A percentile compares a stretch with the other conserved stretches of the same genome.
phyloP scores from a whole-genome alignment of 805 yeast species.

The Candida nemodendra region DNA sequence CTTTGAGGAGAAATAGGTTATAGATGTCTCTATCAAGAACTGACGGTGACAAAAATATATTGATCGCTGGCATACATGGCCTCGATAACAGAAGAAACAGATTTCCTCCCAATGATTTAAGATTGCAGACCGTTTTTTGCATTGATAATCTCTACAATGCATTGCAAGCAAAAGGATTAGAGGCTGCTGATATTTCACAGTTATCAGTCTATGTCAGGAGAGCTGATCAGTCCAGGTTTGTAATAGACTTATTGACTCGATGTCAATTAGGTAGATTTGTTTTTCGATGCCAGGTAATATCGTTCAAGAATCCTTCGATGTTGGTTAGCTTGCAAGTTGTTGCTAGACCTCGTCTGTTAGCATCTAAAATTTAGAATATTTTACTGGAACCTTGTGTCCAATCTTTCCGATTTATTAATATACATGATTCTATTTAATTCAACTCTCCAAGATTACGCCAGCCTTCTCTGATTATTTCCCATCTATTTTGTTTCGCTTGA shows the following conservation, averaged over 20 bases:
- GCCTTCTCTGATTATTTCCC: slow-evolving; percentile 65
- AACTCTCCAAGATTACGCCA: slow-evolving; percentile 60
- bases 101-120: not conserved
- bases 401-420: not conserved
- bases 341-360: slow-evolving; percentile 29
- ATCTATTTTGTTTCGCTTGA: slow-evolving; percentile 26
- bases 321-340: slow-evolving; percentile 46
- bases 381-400: not conserved
- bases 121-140: slow-evolving; percentile 3
- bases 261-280: slow-evolving; percentile 12
- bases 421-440: slow-evolving; percentile 15
- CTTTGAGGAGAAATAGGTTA: no score
- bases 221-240: slow-evolving; percentile 8
- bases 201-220: slow-evolving; percentile 3
- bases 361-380: not conserved
- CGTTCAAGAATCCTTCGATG: slow-evolving; percentile 41
- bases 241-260: slow-evolving; percentile 8
- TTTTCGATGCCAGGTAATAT: slow-evolving; percentile 30
- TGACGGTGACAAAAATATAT: no score
- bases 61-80: slow-evolving; percentile 3
- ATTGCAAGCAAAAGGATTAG: slow-evolving; percentile 3
- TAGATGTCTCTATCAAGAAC: no score
- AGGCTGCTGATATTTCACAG: slow-evolving; percentile 3
- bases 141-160: slow-evolving; percentile 4
- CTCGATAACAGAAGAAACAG: not conserved